A percentile compares a stretch with the other conserved stretches of the same genome.
phyloP scores from a whole-genome alignment of 2,329 filamentous ascomycete species.

The Beauveria rudraprayagi region DNA sequence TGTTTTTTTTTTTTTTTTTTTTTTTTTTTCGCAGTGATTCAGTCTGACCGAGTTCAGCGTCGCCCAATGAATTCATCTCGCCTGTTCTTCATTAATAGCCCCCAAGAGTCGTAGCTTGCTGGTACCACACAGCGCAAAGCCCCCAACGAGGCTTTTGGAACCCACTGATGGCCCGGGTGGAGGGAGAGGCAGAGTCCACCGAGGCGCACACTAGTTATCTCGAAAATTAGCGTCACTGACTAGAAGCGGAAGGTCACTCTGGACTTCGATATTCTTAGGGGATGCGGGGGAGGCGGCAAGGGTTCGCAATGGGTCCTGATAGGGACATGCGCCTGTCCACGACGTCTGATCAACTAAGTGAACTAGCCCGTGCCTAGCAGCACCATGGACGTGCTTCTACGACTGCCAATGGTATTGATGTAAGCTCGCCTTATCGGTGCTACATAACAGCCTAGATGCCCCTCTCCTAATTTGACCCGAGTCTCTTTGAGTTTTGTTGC shows the following conservation, averaged over 20 bases:
- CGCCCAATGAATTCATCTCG: not conserved
- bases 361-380: not conserved
- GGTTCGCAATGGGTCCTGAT: not conserved
- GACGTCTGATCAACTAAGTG: not conserved
- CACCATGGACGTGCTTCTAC: not conserved
- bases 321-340: not conserved
- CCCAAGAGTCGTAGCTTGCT: not conserved
- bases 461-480: not conserved
- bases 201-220: conserved; percentile 1
- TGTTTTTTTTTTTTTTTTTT: too few species aligned
- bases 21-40: too few species aligned
- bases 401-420: not conserved
- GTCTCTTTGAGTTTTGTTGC: not conserved
- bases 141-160: not conserved
- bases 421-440: not conserved
- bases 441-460: conserved; percentile 1
- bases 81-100: not conserved
- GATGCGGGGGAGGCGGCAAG: conserved; percentile 9
- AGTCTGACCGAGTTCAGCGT: too few species aligned
- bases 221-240: conserved; percentile 1
- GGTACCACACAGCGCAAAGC: not conserved
- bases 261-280: not conserved
- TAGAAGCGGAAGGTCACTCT: not conserved
- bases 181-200: not conserved
- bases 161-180: not conserved